These are phyloP conservation scores for Boletus sp. DNA, from an alignment of 768 basidiomycete species.

Conservation along the genomic window DNA sequence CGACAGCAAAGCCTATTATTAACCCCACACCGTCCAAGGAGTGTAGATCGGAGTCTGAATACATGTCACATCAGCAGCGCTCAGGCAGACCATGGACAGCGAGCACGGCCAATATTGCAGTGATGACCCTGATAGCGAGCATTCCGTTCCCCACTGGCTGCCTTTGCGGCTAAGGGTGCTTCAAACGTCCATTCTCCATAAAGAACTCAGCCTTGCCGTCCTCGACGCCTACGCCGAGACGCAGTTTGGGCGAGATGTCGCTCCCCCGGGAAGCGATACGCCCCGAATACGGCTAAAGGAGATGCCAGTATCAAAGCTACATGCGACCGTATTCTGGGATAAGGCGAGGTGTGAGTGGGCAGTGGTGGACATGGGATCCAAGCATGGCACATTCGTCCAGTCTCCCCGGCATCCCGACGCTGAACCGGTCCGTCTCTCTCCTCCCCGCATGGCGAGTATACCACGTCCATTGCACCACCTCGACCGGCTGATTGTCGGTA, in stretches of 20 bases:
- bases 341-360: slow-evolving; percentile 58
- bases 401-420: slow-evolving; percentile 15
- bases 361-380: slow-evolving; percentile 82
- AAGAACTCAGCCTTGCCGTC: slow-evolving; percentile 50
- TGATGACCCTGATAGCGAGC: slow-evolving; percentile 52
- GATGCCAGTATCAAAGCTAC: slow-evolving; percentile 80
- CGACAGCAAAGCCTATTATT: too few relatives aligned
- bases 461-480: slow-evolving; percentile 62
- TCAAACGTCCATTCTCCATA: slow-evolving; percentile 48
- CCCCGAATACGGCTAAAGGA: slow-evolving; percentile 77
- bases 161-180: slow-evolving; percentile 40
- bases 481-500: slow-evolving; percentile 65
- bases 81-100: slow-evolving; percentile 10
- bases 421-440: slow-evolving; percentile 55
- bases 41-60: slow-evolving; percentile 25
- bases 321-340: slow-evolving; percentile 77
- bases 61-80: neutral
- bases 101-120: neutral
- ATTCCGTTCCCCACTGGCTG: slow-evolving; percentile 33
- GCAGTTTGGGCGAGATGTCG: slow-evolving; percentile 72
- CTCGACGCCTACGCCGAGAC: slow-evolving; percentile 63
- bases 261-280: slow-evolving; percentile 46
- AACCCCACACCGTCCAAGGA: neutral
- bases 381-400: slow-evolving; percentile 75
- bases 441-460: slow-evolving; percentile 63